Conservation (phyloP, 1,284 basidiomycete species). For the Microbotryum violaceum region DNA sequence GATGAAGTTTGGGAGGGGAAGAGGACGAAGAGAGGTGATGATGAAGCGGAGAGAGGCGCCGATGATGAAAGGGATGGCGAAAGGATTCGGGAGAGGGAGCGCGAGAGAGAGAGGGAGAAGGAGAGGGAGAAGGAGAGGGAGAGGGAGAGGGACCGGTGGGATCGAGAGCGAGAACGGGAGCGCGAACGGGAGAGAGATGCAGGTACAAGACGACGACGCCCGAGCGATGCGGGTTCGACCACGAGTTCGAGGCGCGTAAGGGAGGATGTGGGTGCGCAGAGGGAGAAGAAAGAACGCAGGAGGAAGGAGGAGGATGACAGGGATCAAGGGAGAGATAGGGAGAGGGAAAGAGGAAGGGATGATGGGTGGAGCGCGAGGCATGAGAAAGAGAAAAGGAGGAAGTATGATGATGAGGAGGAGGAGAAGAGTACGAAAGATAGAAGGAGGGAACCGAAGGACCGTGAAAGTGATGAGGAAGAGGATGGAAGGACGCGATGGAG, state of each 20-base stretch:
- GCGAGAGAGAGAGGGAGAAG: not conserved
- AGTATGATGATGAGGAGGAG: not conserved
- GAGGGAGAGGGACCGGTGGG: constrained; percentile 1
- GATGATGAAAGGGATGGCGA: not conserved
- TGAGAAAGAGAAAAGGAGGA: not conserved
- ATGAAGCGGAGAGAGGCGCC: constrained; percentile 45
- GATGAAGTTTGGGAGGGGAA: constrained; percentile 19
- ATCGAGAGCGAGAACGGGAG: not conserved
- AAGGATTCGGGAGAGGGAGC: not conserved
- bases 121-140: constrained; percentile 1
- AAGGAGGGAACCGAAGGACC: not conserved
- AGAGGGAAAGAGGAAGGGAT: not conserved
- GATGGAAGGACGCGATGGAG: not conserved
- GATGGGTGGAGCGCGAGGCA: constrained; percentile 1
- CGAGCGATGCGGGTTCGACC: not conserved
- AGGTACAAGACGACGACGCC: not conserved
- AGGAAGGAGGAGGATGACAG: not conserved
- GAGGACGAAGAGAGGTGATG: not conserved
- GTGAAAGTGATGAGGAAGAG: too few relatives aligned
- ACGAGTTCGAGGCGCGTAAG: not conserved
- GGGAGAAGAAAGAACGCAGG: not conserved
- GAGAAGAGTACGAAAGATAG: not conserved
- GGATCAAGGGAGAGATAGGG: not conserved
- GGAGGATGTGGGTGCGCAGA: not conserved
- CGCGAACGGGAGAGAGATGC: not conserved